phyloP scores from a whole-genome alignment of 139 green algal species.

The Micromonas commoda region DNA sequence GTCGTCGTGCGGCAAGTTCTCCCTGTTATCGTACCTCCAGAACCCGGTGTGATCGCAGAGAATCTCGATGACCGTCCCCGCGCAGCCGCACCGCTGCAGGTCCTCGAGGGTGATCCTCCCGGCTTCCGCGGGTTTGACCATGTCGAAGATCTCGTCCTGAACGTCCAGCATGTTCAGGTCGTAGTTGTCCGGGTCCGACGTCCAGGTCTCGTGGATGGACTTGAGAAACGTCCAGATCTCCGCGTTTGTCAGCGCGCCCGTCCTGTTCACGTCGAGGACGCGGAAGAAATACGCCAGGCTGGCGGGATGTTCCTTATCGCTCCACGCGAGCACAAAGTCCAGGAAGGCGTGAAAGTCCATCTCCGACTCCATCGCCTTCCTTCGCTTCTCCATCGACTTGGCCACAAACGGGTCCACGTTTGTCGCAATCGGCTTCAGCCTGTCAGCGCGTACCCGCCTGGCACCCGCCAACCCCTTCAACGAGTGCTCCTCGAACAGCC shows the following conservation, averaged over 20 bases:
- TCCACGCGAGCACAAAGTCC: constrained; percentile 39
- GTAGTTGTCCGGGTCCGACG: constrained; percentile 36
- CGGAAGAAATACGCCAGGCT: constrained; percentile 42
- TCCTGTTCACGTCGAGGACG: constrained; percentile 37
- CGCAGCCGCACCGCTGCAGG: constrained; percentile 33
- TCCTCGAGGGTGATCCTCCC: constrained; percentile 39
- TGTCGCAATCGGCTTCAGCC: neutral
- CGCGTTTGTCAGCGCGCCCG: constrained; percentile 29
- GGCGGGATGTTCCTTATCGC: constrained; percentile 37
- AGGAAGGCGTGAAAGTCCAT: constrained; percentile 41
- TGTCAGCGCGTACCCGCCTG: neutral
- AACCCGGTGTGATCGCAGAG: constrained; percentile 41
- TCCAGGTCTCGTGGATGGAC: constrained; percentile 16
- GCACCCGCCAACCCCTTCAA: neutral
- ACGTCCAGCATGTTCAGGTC: constrained; percentile 42
- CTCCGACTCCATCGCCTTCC: neutral
- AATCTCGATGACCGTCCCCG: constrained; percentile 40
- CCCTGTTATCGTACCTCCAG: constrained; percentile 47
- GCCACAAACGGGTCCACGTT: neutral
- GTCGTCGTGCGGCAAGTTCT: constrained; percentile 39
- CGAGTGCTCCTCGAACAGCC: constrained; percentile 12
- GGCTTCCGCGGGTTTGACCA: constrained; percentile 37
- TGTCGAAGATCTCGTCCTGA: constrained; percentile 45
- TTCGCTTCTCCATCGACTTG: neutral
- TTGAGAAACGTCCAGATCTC: constrained; percentile 40